Evolutionary conservation across 2,329 filamentous ascomycete genomes (phyloP), one percentile per base, ranked within the genome.

Genomic region (Chaetomium globosum): DNA sequence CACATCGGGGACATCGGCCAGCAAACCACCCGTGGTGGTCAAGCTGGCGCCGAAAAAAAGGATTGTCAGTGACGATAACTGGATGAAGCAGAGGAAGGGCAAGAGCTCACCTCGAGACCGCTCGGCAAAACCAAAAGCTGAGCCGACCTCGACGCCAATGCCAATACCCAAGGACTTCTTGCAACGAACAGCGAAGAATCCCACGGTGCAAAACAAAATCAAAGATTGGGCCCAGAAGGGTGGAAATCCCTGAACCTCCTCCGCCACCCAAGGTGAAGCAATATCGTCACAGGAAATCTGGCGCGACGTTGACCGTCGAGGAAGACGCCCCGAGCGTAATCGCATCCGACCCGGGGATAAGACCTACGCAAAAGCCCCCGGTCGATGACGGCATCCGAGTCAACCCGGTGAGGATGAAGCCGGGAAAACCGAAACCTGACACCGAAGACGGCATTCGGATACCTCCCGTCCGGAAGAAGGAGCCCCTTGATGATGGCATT

Each of bases 41-140:
- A 74, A 87, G 60, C 77, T 82, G 58, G 86, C 91, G 54, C 94
- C 94, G 19, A 93, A 92, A 79, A 97, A 96, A 82, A 87, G 93
- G 68, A 92, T 98, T 61, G 87, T 97, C 67, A 97, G 93, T 75
- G 94, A 98, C 78, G 90, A 91, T 62, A 91, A 97, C 78, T 98
- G 94, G 91, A 87, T 87, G 78, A 88, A 87, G 73, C 72, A 73
- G 66, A 76, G 78, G 75, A 85, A 83, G 67, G 83, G 81, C 65
- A 83, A 82, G 66, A 82, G 75, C 13, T 76, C 79, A 2, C 78
- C 79, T 1, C 76, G 77, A 65, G 68, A 67, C 33, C 54, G n/a
- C 59, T 60, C 64, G 16, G 71, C 74, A 21, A 75, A 73, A 46
- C 65, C 72, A 5, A 75, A 76, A 49, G 74, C 77, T 6, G 68